A percentile compares a stretch with the other conserved stretches of the same genome.
Conservation (phyloP, 2,329 filamentous ascomycete genomes). For the Penicillium corylophilum region DNA sequence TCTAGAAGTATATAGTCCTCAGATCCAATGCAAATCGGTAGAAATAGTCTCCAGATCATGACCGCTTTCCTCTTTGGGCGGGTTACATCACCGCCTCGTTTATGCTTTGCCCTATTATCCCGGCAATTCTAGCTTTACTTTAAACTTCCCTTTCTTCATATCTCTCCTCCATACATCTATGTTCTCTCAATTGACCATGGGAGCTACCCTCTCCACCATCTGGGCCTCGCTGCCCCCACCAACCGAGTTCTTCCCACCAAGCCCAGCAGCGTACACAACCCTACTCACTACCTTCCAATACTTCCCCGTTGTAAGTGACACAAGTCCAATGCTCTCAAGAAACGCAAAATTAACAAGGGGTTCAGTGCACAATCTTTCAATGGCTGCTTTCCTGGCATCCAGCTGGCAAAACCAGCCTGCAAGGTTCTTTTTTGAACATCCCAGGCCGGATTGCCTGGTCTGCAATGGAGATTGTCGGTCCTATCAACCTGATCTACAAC, state of each 20-base stretch:
- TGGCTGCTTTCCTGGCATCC: conserved; percentile 80
- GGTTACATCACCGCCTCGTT: conserved; percentile 9
- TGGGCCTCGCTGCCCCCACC: conserved; percentile 26
- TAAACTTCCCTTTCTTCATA: background rate
- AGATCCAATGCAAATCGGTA: conserved; percentile 2
- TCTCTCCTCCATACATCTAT: background rate
- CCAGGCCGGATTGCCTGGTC: conserved; percentile 86
- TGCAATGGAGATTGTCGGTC: conserved; percentile 80
- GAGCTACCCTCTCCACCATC: conserved; percentile 21
- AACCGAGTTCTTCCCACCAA: conserved; percentile 38
- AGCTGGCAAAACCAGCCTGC: conserved; percentile 84
- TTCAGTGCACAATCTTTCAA: conserved; percentile 69
- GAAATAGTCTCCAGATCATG: conserved; percentile 7
- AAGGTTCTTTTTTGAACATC: conserved; percentile 70
- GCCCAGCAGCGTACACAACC: conserved; percentile 39
- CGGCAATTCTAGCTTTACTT: background rate
- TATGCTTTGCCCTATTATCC: background rate
- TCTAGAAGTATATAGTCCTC: background rate
- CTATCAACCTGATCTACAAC: conserved; percentile 74
- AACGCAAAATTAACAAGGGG: conserved; percentile 7
- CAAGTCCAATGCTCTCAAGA: background rate
- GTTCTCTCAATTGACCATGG: conserved; percentile 21
- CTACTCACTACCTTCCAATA: conserved; percentile 42
- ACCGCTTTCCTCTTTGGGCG: conserved; percentile 9
- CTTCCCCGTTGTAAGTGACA: conserved; percentile 42